These are phyloP conservation scores for Podospora pseudoanserina DNA, from an alignment of 495 filamentous ascomycete genomes.

Conservation along the genomic window DNA sequence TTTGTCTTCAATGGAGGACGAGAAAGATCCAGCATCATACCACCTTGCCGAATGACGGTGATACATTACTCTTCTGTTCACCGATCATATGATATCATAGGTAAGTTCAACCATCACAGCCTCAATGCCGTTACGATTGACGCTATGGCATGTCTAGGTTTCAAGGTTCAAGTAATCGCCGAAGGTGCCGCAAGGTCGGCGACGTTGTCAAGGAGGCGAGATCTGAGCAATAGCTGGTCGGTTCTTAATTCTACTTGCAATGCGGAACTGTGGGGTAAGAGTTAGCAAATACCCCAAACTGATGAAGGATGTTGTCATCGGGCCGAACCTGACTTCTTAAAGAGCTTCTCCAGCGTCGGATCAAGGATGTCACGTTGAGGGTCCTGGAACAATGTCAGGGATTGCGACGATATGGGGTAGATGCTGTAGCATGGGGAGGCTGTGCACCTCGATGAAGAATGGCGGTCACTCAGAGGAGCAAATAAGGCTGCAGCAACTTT, in stretches of 20 bases:
- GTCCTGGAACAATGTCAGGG: background rate
- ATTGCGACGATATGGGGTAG: background rate
- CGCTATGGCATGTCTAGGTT: background rate
- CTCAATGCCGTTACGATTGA: background rate
- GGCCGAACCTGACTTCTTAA: background rate
- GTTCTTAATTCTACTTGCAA: background rate
- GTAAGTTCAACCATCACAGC: background rate
- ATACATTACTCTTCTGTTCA: background rate
- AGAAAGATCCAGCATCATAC: background rate
- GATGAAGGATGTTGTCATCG: background rate
- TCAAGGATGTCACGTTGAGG: background rate
- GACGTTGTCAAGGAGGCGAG: background rate
- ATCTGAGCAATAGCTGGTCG: background rate
- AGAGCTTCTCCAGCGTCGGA: background rate
- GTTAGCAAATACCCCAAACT: background rate
- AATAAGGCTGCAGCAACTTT: conserved; percentile 8
- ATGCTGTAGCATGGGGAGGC: background rate
- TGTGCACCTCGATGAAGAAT: background rate
- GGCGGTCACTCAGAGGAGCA: conserved; percentile 4
- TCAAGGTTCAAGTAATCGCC: background rate
- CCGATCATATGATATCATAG: background rate
- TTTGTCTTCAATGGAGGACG: background rate
- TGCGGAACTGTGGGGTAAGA: background rate
- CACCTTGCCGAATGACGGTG: background rate
- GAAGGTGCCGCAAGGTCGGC: background rate